These are phyloP conservation scores for Telopea speciosissima DNA, from an alignment of 177 flowering plant genomes.

Conservation along the genomic window DNA sequence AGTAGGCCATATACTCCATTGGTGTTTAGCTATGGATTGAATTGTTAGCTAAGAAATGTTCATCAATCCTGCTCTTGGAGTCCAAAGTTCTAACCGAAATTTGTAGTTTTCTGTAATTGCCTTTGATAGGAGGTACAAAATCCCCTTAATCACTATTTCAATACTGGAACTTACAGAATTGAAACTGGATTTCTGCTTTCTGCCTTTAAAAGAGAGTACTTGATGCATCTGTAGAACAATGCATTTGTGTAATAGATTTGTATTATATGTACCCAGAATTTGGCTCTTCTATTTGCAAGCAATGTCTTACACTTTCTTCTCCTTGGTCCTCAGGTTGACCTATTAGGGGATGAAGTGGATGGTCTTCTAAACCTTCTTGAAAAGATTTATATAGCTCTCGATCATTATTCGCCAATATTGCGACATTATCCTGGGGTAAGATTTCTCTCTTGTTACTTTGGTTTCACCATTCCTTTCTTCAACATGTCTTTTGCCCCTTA, in stretches of 20 bases:
- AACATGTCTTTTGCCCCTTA: no score
- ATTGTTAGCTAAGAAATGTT: neutral
- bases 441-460: neutral
- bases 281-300: no score
- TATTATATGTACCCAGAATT: no score
- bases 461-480: neutral
- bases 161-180: neutral
- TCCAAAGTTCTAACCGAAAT: neutral
- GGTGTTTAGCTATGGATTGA: neutral
- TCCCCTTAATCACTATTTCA: neutral
- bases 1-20: neutral
- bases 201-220: neutral
- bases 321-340: slow-evolving; percentile 68
- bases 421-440: slow-evolving; percentile 95
- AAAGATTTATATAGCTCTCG: slow-evolving; percentile 83
- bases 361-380: slow-evolving; percentile 63
- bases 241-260: neutral
- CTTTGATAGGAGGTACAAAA: neutral
- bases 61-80: neutral
- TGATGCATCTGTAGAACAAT: neutral
- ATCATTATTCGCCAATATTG: slow-evolving; percentile 88
- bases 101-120: neutral
- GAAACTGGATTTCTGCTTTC: neutral
- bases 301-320: slow-evolving; percentile 1
- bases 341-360: slow-evolving; percentile 87